Evolutionary conservation across 495 filamentous ascomycete species (phyloP).

Genomic region (Lasiosphaeria hispida): DNA sequence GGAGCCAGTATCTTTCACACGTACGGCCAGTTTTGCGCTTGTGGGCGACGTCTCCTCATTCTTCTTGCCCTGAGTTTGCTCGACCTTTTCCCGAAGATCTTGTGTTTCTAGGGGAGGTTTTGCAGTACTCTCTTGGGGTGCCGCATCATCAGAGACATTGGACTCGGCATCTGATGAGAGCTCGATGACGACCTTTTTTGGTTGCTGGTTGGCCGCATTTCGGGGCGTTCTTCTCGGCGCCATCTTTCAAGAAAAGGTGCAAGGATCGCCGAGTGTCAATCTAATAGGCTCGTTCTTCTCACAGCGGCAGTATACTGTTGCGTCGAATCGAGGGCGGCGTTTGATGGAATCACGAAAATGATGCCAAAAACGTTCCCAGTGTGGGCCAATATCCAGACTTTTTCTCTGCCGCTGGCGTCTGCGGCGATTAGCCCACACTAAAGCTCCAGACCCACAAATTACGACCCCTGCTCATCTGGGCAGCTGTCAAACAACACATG

Average conservation of each 20-base stretch:
- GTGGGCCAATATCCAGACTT: constrained; percentile 5
- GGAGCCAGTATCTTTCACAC: constrained; percentile 21
- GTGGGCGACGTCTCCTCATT: background rate
- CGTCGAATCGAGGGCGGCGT: too few species aligned
- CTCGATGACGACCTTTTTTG: constrained; percentile 21
- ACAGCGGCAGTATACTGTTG: too few species aligned
- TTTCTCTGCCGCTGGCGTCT: background rate
- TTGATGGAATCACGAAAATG: too few species aligned
- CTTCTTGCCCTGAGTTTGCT: background rate
- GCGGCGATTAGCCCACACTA: background rate
- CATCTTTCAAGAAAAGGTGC: constrained; percentile 3
- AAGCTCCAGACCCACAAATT: background rate
- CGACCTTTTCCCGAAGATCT: constrained; percentile 7
- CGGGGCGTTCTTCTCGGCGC: constrained; percentile 4
- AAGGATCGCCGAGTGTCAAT: background rate
- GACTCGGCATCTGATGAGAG: constrained; percentile 25
- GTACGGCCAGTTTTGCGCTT: constrained; percentile 24
- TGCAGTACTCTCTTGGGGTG: constrained; percentile 6
- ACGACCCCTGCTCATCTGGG: background rate
- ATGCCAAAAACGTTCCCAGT: constrained; percentile 5
- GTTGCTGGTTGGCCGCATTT: background rate
- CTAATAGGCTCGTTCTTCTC: too few species aligned
- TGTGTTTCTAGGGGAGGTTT: constrained; percentile 19
- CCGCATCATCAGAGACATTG: background rate
- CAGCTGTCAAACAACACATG: background rate